Conservation (phyloP, 371 early-diverging fungal genomes). For the Apophysomyces ossiformis region DNA sequence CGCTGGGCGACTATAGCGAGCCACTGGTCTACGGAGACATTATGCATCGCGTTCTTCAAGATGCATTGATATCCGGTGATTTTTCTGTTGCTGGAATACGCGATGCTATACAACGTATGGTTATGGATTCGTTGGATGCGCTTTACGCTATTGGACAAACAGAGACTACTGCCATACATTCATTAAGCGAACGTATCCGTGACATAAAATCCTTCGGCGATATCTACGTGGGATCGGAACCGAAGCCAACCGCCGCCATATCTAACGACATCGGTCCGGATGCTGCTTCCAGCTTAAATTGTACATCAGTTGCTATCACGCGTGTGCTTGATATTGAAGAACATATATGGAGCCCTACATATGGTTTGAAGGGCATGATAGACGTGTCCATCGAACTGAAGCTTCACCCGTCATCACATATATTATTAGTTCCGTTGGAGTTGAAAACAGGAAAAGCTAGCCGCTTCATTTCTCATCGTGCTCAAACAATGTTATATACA, state of each 20-base stretch:
- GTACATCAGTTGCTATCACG: constrained; percentile 55
- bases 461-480: constrained; percentile 70
- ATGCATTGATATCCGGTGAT: constrained; percentile 53
- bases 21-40: constrained; percentile 79
- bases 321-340: constrained; percentile 91
- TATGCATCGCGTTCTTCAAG: constrained; percentile 83
- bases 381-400: constrained; percentile 75
- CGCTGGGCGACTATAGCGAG: constrained; percentile 51
- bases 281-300: constrained; percentile 19
- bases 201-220: constrained; percentile 25
- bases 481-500: constrained; percentile 88
- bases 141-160: constrained; percentile 70
- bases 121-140: constrained; percentile 57
- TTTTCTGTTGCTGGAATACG: constrained; percentile 59
- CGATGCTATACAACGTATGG: constrained; percentile 43
- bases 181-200: constrained; percentile 47
- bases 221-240: constrained; percentile 18
- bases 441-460: constrained; percentile 83
- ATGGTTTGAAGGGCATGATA: constrained; percentile 93
- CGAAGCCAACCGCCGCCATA: constrained; percentile 23
- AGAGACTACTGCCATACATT: constrained; percentile 50
- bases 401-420: constrained; percentile 33
- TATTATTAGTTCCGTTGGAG: constrained; percentile 80
- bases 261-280: constrained; percentile 27
- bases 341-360: constrained; percentile 88